Conservation (phyloP, 169 alveolate species). For the Plasmodium gonderi region DNA sequence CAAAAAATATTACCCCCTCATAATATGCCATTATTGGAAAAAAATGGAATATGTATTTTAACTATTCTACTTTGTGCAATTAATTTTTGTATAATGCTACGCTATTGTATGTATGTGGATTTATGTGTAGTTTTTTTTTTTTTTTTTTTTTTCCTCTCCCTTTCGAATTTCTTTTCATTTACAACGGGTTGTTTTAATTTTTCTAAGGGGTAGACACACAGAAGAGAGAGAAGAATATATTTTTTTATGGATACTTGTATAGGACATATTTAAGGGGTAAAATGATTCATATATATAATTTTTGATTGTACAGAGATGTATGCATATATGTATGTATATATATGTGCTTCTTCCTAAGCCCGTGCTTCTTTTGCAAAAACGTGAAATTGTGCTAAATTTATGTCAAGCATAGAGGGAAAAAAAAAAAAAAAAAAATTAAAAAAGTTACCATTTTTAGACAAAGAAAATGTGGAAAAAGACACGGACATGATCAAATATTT, state of each 20-base stretch:
- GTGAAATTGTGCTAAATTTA: not conserved
- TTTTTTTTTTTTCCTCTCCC: not conserved
- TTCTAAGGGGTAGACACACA: conserved; percentile 60
- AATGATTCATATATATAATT: not conserved
- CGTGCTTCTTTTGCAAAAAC: not conserved
- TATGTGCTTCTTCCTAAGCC: not conserved
- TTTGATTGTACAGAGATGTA: not conserved
- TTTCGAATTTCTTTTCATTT: not conserved
- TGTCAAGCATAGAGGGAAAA: not conserved
- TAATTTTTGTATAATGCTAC: not conserved
- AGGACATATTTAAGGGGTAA: conserved; percentile 27
- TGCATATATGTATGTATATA: not conserved
- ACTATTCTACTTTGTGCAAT: not conserved
- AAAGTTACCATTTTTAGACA: conserved; percentile 48
- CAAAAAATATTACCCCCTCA: not conserved
- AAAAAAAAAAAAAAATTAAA: not conserved
- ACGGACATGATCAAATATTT: not conserved
- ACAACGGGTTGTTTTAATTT: not conserved
- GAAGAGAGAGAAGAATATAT: conserved; percentile 45
- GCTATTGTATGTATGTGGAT: not conserved
- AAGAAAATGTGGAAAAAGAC: not conserved
- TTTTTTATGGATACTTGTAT: conserved; percentile 39
- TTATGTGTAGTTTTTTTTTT: not conserved
- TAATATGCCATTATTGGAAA: not conserved
- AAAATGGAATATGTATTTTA: not conserved